Conservation (phyloP, 495 filamentous ascomycete genomes). For the Talaromyces adpressus region DNA sequence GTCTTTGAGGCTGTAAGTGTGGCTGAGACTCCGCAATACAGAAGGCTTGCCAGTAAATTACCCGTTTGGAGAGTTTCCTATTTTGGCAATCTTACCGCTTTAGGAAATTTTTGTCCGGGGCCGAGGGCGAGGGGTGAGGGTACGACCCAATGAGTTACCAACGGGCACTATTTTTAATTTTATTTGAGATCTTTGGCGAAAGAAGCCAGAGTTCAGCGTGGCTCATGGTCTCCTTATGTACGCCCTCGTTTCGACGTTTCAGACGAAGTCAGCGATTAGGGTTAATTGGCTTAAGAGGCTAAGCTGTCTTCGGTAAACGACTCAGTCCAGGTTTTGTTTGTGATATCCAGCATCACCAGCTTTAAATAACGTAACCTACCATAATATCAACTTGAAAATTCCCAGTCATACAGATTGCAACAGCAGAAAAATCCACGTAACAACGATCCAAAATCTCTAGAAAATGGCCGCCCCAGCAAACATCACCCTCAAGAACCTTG, state of each 20-base stretch:
- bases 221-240: background rate
- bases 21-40: background rate
- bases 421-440: background rate
- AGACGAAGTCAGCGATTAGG: background rate
- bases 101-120: background rate
- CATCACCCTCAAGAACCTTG: background rate
- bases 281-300: background rate
- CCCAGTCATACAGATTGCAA: background rate
- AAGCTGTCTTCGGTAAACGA: background rate
- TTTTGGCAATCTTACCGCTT: background rate
- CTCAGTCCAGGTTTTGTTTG: background rate
- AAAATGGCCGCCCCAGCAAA: background rate
- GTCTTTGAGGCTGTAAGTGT: background rate
- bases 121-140: background rate
- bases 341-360: no score
- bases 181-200: background rate
- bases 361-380: background rate
- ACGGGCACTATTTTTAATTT: background rate
- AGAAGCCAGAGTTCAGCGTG: background rate
- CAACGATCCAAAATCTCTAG: background rate
- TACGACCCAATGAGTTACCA: background rate
- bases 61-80: background rate
- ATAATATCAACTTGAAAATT: background rate
- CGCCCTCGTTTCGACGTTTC: background rate
- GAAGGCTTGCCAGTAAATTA: no score